A percentile compares a stretch with the other conserved stretches of the same genome.
These are phyloP conservation scores for Phytophthora pseudosyringae DNA, from an alignment of 352 stramenopile species.

Conservation along the genomic window DNA sequence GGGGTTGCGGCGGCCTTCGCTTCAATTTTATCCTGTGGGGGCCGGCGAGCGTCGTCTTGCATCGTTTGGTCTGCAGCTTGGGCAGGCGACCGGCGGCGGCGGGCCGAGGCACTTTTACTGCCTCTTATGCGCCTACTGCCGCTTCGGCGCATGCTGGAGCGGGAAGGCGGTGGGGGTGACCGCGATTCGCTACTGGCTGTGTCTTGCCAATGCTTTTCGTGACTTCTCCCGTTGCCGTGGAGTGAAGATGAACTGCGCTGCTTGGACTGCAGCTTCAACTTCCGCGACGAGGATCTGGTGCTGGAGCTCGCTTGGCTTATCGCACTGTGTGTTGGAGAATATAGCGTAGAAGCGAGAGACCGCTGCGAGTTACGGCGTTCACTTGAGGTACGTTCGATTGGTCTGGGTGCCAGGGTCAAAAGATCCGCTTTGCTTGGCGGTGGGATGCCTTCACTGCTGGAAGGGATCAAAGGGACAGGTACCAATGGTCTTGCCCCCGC, in stretches of 20 bases:
- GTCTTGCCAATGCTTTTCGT: conserved; percentile 27
- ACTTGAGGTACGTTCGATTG: conserved; percentile 28
- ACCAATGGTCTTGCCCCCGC: conserved; percentile 24
- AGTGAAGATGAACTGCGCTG: conserved; percentile 24
- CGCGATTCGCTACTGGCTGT: conserved; percentile 29
- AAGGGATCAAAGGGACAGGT: conserved; percentile 25
- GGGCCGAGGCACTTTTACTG: conserved; percentile 8
- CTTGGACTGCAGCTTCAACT: conserved; percentile 14
- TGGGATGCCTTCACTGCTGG: conserved; percentile 31
- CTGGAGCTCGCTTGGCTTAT: conserved; percentile 30
- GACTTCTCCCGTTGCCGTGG: conserved; percentile 11
- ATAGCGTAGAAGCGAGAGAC: conserved; percentile 9
- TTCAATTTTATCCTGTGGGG: conserved; percentile 6
- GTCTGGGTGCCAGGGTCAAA: conserved; percentile 2
- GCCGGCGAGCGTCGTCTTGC: neutral
- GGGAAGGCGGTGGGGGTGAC: conserved; percentile 21
- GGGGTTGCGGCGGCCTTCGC: conserved; percentile 14
- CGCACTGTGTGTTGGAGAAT: conserved; percentile 30
- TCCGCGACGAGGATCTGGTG: conserved; percentile 22
- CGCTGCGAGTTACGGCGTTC: conserved; percentile 19
- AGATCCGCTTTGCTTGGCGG: conserved; percentile 12
- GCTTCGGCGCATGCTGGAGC: conserved; percentile 11
- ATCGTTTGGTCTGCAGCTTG: conserved; percentile 13
- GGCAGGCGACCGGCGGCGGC: conserved; percentile 8
- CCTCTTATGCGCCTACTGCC: conserved; percentile 20